Percentiles rank a stretch among this genome's conserved stretches.
Conservation (phyloP, 192 early-diverging fungal species). For the Podila minutissima region DNA sequence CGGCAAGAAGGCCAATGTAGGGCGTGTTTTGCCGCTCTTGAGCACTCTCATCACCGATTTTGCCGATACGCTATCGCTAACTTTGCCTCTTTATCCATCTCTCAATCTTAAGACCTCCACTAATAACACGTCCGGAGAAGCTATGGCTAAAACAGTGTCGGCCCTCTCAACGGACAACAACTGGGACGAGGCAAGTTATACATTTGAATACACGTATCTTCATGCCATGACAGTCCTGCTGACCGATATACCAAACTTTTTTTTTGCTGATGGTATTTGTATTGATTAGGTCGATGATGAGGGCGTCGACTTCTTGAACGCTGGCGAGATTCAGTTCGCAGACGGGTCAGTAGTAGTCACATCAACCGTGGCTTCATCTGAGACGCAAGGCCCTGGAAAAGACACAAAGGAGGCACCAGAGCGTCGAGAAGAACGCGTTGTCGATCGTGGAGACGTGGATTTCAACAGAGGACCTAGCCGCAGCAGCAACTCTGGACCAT, state of each 20-base stretch:
- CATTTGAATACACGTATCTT: not conserved
- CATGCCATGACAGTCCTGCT: not conserved
- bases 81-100: no score
- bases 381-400: not conserved
- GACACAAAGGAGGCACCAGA: not conserved
- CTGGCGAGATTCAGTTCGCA: constrained; percentile 40
- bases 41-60: no score
- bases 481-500: constrained; percentile 1
- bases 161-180: constrained; percentile 35
- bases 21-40: no score
- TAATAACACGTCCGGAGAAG: constrained; percentile 19
- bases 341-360: constrained; percentile 44
- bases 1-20: no score
- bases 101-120: not conserved
- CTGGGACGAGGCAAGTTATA: constrained; percentile 41
- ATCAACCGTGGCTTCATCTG: constrained; percentile 14
- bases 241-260: not conserved
- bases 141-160: constrained; percentile 43
- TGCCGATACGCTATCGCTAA: no score
- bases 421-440: constrained; percentile 19
- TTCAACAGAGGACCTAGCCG: constrained; percentile 37
- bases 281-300: constrained; percentile 34
- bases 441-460: constrained; percentile 41
- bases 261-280: not conserved
- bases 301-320: constrained; percentile 41